Evolutionary conservation across 371 early-diverging fungal genomes (phyloP).

Genomic region (Mucor mucedo): DNA sequence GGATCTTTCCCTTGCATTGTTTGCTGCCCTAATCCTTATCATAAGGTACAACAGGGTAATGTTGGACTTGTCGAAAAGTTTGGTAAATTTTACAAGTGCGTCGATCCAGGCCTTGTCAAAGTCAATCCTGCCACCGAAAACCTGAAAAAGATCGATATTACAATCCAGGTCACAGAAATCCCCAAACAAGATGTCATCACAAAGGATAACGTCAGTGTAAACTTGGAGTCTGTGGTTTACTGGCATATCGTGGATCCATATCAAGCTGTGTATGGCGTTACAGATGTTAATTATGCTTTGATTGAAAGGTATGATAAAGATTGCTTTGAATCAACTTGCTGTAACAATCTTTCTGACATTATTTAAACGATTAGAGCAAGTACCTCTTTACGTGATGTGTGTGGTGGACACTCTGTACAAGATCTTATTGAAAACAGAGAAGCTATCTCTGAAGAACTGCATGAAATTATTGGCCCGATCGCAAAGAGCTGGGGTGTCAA

Average conservation of each 20-base stretch:
- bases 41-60: conserved; percentile 67
- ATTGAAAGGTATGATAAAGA: conserved; percentile 64
- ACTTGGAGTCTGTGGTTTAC: conserved; percentile 86
- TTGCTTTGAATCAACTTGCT: too few species aligned
- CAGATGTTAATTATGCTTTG: conserved; percentile 75
- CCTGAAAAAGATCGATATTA: conserved; percentile 71
- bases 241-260: conserved; percentile 87
- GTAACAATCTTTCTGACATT: not conserved
- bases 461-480: conserved; percentile 70
- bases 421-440: conserved; percentile 91
- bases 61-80: conserved; percentile 83
- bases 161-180: conserved; percentile 78
- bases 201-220: conserved; percentile 84
- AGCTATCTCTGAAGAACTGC: conserved; percentile 82
- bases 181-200: conserved; percentile 85
- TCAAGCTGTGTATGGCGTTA: conserved; percentile 76
- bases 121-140: conserved; percentile 78
- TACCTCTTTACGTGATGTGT: conserved; percentile 74
- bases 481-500: conserved; percentile 83
- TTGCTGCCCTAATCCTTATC: conserved; percentile 76
- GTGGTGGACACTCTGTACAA: conserved; percentile 68
- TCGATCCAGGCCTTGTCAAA: conserved; percentile 85
- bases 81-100: conserved; percentile 87
- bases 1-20: conserved; percentile 45
- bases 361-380: conserved; percentile 52